Evolutionary conservation across 306 rosid species (phyloP).

Genomic region (Casuarina equisetifolia): DNA sequence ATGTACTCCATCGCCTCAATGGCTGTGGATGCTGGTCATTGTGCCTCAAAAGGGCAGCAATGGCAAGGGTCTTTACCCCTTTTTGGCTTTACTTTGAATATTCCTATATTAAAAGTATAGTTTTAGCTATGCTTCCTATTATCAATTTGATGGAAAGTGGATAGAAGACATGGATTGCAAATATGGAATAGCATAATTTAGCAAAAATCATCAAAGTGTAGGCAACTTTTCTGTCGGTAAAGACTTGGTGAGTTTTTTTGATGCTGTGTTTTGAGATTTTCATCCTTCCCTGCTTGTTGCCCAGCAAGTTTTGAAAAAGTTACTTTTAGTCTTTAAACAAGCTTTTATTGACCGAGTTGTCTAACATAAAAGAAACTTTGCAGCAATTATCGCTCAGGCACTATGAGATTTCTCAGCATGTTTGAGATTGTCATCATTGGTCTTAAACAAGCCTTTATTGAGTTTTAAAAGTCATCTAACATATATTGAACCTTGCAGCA

Average conservation of each 20-base stretch:
- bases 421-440: neutral
- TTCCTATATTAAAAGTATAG: too few species aligned
- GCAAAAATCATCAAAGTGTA: too few species aligned
- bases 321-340: neutral
- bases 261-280: neutral
- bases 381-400: conserved; percentile 71
- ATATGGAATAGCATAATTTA: too few species aligned
- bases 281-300: neutral
- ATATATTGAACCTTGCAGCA: conserved; percentile 56
- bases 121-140: too few species aligned
- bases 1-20: too few species aligned
- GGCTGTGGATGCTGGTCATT: too few species aligned
- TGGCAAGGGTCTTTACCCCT: too few species aligned
- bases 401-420: neutral
- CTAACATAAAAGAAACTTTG: conserved; percentile 30
- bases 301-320: neutral
- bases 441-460: neutral
- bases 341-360: neutral
- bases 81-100: too few species aligned
- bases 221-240: neutral
- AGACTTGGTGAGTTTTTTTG: neutral
- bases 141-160: too few species aligned
- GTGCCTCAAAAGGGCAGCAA: too few species aligned
- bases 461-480: conserved; percentile 16
- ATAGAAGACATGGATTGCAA: too few species aligned